Evolutionary conservation across 1,139 yeast genomes (phyloP), one percentile per base, ranked within the genome.

Genomic region (Yamadazyma taylorii): DNA sequence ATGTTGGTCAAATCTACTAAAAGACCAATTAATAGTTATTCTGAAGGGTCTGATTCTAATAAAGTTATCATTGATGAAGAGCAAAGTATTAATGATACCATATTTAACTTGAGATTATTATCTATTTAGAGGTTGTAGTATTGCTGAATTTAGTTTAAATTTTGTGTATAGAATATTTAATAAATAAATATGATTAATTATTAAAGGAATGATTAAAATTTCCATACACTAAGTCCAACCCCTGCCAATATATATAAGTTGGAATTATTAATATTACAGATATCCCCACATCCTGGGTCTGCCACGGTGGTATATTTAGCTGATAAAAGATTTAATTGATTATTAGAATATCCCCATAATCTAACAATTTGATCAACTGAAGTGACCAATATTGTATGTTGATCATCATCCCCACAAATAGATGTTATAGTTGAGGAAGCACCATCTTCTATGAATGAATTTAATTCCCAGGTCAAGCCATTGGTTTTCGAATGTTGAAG

Each of bases 391-490:
- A 66, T 48, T 12, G 41, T 43, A 15, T 7, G 3, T 4, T 5
- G 14, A 4, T 16, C 21, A 2, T 44, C 28, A 1, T 34, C 39
- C 1, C 52, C 53, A 1, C 69, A 47, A 2, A 87, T 64, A 0
- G 88, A 78, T 0, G 97, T 88, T 28, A 90, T 81, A 0, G 97
- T 86, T 0, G 96, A 84, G 0, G 96, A 78, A 3, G 96, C 96
- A 0, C 95, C 96, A 24, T 63, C 60, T 11, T 65, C 66, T 2
- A 63, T 56, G 41, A 73, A 69, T 1, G 69, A 53, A 1, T 55
- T 42, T 0, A 63, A 51, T 2, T 49, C 47, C 16, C 66, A 52
- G 0, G 32, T 35, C 2, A 60, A 46, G 4, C 40, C 40, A 0
- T 41, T 48, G 3, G 48, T 46, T 2, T 44, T 45, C 4, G 13